Percentiles rank a stretch among this genome's conserved stretches.
Conservation (phyloP, 164 flowering plant species). For the Cinnamomum micranthum region DNA sequence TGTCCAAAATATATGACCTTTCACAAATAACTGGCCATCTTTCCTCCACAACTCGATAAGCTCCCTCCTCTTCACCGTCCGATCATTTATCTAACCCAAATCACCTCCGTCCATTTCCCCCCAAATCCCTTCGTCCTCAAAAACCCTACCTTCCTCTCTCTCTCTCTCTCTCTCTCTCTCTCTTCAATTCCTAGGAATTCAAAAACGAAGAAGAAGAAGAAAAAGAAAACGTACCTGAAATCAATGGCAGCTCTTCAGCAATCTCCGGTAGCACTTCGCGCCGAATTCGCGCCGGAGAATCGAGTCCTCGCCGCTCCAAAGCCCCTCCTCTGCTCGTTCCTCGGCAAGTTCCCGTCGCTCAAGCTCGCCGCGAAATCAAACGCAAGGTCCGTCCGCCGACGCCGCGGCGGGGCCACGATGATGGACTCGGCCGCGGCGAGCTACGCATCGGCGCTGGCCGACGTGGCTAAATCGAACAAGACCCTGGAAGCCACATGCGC, state of each 20-base stretch:
- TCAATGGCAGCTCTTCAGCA: slow-evolving; percentile 35
- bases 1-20: background rate
- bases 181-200: background rate
- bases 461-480: slow-evolving; percentile 52
- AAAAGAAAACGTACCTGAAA: background rate
- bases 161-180: too few species aligned
- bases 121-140: background rate
- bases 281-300: slow-evolving; percentile 25
- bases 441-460: slow-evolving; percentile 78
- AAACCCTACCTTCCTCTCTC: background rate
- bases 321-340: slow-evolving; percentile 38
- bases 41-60: background rate
- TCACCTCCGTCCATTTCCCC: background rate
- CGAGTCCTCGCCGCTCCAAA: slow-evolving; percentile 8
- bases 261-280: slow-evolving; percentile 36
- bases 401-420: slow-evolving; percentile 43
- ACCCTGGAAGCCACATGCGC: slow-evolving; percentile 62
- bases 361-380: slow-evolving; percentile 17
- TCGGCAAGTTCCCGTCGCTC: slow-evolving; percentile 32
- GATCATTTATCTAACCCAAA: background rate
- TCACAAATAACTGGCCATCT: background rate
- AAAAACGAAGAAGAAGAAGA: too few species aligned
- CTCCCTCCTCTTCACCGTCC: background rate
- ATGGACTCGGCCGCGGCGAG: slow-evolving; percentile 50
- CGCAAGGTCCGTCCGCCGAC: slow-evolving; percentile 13